phyloP scores from a whole-genome alignment of 768 basidiomycete species.

The Heimioporus sp. region DNA sequence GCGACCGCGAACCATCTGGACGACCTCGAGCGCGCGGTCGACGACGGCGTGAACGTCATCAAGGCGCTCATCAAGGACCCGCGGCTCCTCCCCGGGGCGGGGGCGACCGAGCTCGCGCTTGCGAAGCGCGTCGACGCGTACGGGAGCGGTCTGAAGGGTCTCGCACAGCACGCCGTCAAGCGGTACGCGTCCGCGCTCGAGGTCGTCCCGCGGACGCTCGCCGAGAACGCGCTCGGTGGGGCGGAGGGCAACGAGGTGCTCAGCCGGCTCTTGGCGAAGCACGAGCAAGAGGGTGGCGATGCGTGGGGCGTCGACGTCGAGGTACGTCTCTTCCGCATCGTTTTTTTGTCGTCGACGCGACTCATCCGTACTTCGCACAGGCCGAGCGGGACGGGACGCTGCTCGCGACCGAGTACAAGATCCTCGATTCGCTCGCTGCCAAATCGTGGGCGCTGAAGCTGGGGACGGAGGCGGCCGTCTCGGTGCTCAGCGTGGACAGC shows the following conservation, averaged over 20 bases:
- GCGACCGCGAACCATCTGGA: conserved; percentile 94
- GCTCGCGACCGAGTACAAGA: conserved; percentile 55
- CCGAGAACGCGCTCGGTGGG: conserved; percentile 94
- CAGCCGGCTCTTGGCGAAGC: conserved; percentile 86
- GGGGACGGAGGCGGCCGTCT: conserved; percentile 89
- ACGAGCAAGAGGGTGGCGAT: conserved; percentile 72
- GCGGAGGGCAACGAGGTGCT: conserved; percentile 91
- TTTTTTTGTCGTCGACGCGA: neutral
- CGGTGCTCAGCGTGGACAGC: conserved; percentile 92
- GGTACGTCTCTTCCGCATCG: conserved; percentile 38
- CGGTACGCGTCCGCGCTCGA: conserved; percentile 88
- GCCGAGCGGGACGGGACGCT: conserved; percentile 80
- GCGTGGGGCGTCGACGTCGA: conserved; percentile 88
- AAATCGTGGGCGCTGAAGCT: conserved; percentile 88
- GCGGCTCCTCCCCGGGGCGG: conserved; percentile 89
- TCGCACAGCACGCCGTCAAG: conserved; percentile 92
- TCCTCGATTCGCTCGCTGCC: conserved; percentile 85
- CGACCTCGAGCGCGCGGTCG: conserved; percentile 93
- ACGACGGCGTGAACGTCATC: conserved; percentile 96
- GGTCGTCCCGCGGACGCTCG: conserved; percentile 87
- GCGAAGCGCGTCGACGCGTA: conserved; percentile 80
- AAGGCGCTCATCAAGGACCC: conserved; percentile 89
- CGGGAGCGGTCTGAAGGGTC: conserved; percentile 84
- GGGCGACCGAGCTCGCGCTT: conserved; percentile 93
- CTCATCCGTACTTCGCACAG: conserved; percentile 35